Percentiles rank a stretch among this genome's conserved stretches.
phyloP scores from a whole-genome alignment of 1,139 yeast species.

The Entelexis sorbosivorans region DNA sequence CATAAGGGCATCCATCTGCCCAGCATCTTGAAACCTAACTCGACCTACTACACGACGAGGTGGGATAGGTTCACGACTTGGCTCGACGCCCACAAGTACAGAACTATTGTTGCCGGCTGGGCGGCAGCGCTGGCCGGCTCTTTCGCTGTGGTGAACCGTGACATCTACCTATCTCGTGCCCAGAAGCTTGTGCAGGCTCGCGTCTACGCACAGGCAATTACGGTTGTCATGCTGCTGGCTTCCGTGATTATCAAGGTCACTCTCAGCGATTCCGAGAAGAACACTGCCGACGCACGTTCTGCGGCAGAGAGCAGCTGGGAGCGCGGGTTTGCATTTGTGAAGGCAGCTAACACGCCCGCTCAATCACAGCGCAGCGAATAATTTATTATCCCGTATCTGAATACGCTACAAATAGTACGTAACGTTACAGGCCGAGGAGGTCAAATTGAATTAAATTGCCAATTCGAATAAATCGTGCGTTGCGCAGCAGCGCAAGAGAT shows the following conservation, averaged over 20 bases:
- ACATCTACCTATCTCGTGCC: conserved; percentile 62
- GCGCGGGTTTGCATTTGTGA: conserved; percentile 13
- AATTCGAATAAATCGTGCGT: no score
- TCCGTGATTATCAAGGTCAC: conserved; percentile 28
- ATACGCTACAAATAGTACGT: no score
- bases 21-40: not conserved
- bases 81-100: conserved; percentile 49
- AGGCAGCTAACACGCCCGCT: conserved; percentile 3
- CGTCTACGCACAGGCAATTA: conserved; percentile 82
- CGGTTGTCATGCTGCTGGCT: conserved; percentile 32
- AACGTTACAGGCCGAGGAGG: no score
- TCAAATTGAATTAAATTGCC: no score
- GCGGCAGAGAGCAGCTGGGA: conserved; percentile 15
- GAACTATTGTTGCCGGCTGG: conserved; percentile 70
- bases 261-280: conserved; percentile 18
- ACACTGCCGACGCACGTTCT: conserved; percentile 31
- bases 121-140: conserved; percentile 78
- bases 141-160: conserved; percentile 64
- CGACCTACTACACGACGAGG: not conserved
- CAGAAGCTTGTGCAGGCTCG: conserved; percentile 90
- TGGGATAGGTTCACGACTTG: conserved; percentile 2
- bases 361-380: not conserved
- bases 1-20: conserved; percentile 2
- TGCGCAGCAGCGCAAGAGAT: no score
- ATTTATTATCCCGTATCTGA: not conserved